These are phyloP conservation scores for Plasmodium gonderi DNA, from an alignment of 169 alveolate species.

Conservation along the genomic window DNA sequence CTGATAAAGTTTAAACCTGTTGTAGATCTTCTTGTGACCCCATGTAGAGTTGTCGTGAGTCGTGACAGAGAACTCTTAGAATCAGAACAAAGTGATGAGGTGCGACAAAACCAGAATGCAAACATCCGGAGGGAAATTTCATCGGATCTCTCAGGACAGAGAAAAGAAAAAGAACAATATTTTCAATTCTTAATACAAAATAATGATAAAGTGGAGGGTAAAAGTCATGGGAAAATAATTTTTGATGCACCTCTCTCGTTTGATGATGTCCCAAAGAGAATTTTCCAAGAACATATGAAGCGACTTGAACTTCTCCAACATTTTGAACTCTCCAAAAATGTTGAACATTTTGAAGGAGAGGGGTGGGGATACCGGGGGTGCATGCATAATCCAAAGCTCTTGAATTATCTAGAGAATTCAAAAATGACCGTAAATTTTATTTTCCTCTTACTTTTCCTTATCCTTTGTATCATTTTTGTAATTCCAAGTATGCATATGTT, in stretches of 20 bases:
- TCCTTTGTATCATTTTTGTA: neutral
- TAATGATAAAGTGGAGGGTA: too few species aligned
- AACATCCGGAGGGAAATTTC: neutral
- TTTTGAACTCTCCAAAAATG: too few species aligned
- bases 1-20: conserved; percentile 39
- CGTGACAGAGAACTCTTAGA: neutral
- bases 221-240: neutral
- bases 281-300: neutral
- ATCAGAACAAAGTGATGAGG: neutral
- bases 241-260: neutral
- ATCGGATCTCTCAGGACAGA: neutral
- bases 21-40: conserved; percentile 5
- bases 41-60: conserved; percentile 18
- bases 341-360: too few species aligned
- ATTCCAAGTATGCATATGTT: conserved; percentile 36
- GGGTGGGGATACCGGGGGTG: neutral
- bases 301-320: neutral
- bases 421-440: neutral
- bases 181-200: too few species aligned
- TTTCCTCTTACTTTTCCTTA: neutral
- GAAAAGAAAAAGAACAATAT: neutral
- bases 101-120: neutral
- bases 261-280: neutral
- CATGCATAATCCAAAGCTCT: neutral
- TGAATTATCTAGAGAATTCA: neutral